Evolutionary conservation across 345 rosid genomes (phyloP), one percentile per base, ranked within the genome.

Genomic region (Alliaria petiolata): DNA sequence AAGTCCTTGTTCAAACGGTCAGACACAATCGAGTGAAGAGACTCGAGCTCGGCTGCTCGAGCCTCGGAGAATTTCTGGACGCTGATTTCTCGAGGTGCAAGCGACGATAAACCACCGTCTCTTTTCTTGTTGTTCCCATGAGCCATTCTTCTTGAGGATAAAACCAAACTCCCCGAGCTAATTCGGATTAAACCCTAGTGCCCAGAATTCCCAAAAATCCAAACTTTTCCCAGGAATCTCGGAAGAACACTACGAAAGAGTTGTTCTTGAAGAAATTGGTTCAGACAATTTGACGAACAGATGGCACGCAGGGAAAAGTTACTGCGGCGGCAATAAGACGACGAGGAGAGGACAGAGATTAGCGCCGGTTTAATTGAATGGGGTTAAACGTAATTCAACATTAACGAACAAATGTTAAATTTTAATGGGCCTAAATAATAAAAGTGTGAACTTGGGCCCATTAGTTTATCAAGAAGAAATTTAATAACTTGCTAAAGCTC

Each of bases 21-120:
- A 3, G 91, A 70, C 11, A 88, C 79, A 17, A 83, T 70, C 0
- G 90, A 87, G 80, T 85, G 84, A 61, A 91, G 90, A 20, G 87
- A 61, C 35, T 86, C 92, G 28, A 91, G 81, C 81, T 91, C 97
- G 6, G 83, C 28, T 31, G 90, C 85, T 54, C 97, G 76, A 56
- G 91, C 65, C 52, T 91, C 97, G 0, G 89, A 82, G 39, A 93
- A 89, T 65, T 81, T 89, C 76, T 85, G 82, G 3, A 89, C 89
- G 51, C 81, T 83, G 70, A 93, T 74, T 65, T 78, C 84, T 28
- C 89, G 87, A 38, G 97, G 99, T 3, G 79, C 70, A 11, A 76
- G 75, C 19, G 70, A 69, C 1, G 70, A 51, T 25, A 74, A 51
- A 36, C 20, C 43, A 11, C 36, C 66, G 10, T 49, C 75, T 45